phyloP scores from a whole-genome alignment of 139 green algal genomes.

The Trebouxia sp. region DNA sequence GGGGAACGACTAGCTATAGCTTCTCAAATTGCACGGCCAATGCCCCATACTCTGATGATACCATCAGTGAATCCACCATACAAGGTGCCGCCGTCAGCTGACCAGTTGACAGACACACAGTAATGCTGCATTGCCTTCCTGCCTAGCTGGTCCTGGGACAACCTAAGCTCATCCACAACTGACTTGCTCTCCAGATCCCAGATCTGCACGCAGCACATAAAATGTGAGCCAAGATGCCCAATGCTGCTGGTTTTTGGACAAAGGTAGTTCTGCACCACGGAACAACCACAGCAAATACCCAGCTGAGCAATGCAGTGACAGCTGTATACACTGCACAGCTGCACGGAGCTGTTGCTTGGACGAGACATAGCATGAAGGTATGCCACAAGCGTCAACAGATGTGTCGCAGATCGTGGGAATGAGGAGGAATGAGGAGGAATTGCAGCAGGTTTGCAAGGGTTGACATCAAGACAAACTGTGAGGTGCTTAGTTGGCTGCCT shows the following conservation, averaged over 20 bases:
- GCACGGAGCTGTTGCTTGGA: not conserved
- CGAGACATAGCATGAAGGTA: not conserved
- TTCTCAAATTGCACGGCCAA: conserved; percentile 45
- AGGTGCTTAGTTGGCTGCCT: too few species aligned
- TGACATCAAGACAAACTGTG: too few species aligned
- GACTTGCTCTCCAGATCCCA: conserved; percentile 98
- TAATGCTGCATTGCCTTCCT: conserved; percentile 72
- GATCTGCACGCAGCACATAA: conserved; percentile 68
- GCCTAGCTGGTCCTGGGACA: conserved; percentile 43
- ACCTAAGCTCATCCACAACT: conserved; percentile 91
- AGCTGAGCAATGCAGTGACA: too few species aligned
- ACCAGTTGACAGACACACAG: conserved; percentile 96
- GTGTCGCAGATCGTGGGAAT: too few species aligned
- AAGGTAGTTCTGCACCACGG: too few species aligned
- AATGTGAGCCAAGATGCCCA: too few species aligned
- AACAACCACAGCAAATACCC: too few species aligned
- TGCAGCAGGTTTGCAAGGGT: too few species aligned
- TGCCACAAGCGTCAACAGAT: too few species aligned
- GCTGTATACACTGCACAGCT: not conserved
- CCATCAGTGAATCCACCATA: conserved; percentile 91
- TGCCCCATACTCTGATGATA: conserved; percentile 77
- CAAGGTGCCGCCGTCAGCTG: conserved; percentile 93
- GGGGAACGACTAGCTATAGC: too few species aligned
- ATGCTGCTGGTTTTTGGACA: too few species aligned
- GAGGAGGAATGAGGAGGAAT: too few species aligned